Conservation (phyloP, 2,329 filamentous ascomycete species). For the Dothiorella sarmentorum region DNA sequence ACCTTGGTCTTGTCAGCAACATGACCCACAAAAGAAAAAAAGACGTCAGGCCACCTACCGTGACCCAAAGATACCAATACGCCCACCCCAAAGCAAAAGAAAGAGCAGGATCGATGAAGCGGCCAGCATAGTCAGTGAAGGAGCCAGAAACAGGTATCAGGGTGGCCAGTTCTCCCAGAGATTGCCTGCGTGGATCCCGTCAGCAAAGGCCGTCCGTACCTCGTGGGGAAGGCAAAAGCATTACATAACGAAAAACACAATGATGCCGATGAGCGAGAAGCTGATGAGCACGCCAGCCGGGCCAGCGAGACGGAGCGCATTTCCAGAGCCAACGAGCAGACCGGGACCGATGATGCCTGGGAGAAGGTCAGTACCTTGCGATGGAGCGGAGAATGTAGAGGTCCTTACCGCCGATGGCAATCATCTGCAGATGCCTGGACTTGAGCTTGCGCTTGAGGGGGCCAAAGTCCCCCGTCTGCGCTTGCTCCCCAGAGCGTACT, state of each 20-base stretch:
- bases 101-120: constrained; percentile 23
- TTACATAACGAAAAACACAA: constrained; percentile 24
- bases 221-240: constrained; percentile 1
- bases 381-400: neutral
- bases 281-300: constrained; percentile 22
- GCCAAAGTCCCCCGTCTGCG: constrained; percentile 2
- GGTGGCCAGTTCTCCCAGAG: constrained; percentile 23
- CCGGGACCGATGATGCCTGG: constrained; percentile 23
- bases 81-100: constrained; percentile 24
- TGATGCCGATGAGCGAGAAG: constrained; percentile 23
- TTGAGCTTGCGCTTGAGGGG: constrained; percentile 25
- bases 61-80: constrained; percentile 44
- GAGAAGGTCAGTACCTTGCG: neutral
- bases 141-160: constrained; percentile 22
- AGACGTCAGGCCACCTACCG: constrained; percentile 24
- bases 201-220: neutral
- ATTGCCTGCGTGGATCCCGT: constrained; percentile 20
- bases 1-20: constrained; percentile 21
- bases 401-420: constrained; percentile 25
- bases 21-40: neutral
- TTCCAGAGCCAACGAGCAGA: constrained; percentile 23
- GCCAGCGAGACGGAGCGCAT: constrained; percentile 22
- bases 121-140: constrained; percentile 23
- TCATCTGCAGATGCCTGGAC: constrained; percentile 26
- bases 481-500: neutral